Conservation (phyloP, 495 filamentous ascomycete genomes). For the Halenospora varia region DNA sequence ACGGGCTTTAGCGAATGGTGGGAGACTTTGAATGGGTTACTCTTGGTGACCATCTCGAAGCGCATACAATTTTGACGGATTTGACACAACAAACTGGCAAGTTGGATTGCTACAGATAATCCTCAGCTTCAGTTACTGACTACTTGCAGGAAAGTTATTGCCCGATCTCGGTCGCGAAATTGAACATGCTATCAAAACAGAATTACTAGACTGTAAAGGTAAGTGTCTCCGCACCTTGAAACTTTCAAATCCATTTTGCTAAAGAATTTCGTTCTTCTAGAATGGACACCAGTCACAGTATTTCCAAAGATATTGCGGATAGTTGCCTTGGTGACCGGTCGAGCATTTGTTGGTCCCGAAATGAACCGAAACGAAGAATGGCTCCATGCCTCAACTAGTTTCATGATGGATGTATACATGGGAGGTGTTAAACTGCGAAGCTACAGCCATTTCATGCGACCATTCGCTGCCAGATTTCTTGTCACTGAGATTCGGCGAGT, state of each 20-base stretch:
- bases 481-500: too few species aligned
- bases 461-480: too few species aligned
- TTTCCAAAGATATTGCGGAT: slow-evolving; percentile 38
- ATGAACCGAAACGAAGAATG: slow-evolving; percentile 46
- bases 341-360: slow-evolving; percentile 52
- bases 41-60: background rate
- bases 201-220: background rate
- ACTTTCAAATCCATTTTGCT: too few species aligned
- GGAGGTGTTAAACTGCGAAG: too few species aligned
- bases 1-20: background rate
- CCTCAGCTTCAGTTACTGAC: background rate
- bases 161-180: background rate
- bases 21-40: background rate
- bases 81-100: background rate
- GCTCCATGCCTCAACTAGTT: too few species aligned
- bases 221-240: too few species aligned
- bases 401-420: too few species aligned
- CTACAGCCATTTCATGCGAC: too few species aligned
- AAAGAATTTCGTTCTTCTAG: too few species aligned
- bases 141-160: background rate
- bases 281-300: slow-evolving; percentile 36
- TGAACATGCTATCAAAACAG: background rate
- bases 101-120: too few species aligned
- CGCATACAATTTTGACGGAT: background rate
- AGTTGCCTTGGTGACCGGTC: slow-evolving; percentile 52